A percentile compares a stretch with the other conserved stretches of the same genome.
These are phyloP conservation scores for Sugiyamaella paludigena DNA, from an alignment of 1,139 yeast genomes.

Conservation along the genomic window DNA sequence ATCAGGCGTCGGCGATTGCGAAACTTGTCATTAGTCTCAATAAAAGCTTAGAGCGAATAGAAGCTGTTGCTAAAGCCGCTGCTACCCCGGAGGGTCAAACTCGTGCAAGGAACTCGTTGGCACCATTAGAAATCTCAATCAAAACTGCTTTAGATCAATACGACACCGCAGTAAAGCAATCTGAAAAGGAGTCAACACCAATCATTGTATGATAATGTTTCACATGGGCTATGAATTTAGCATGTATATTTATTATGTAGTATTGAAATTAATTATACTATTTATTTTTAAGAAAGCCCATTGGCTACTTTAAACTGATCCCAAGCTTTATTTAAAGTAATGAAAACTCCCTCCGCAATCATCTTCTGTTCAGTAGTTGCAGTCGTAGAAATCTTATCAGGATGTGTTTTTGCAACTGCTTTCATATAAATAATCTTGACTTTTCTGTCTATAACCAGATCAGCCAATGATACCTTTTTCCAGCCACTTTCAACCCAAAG, in stretches of 20 bases:
- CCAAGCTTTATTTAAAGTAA: conserved; percentile 85
- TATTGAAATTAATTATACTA: too few relatives aligned
- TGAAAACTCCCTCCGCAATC: conserved; percentile 86
- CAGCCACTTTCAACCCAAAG: conserved; percentile 62
- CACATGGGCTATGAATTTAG: background rate
- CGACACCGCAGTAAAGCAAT: conserved; percentile 31
- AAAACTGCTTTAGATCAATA: conserved; percentile 42
- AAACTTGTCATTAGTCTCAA: conserved; percentile 48
- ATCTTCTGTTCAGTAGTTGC: conserved; percentile 68
- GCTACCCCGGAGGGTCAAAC: conserved; percentile 30
- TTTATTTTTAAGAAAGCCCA: conserved; percentile 37
- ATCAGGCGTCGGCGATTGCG: conserved; percentile 47
- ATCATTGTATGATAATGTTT: background rate
- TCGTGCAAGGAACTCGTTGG: conserved; percentile 34
- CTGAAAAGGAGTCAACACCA: conserved; percentile 3
- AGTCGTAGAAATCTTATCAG: conserved; percentile 69
- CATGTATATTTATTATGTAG: background rate
- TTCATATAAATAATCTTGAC: conserved; percentile 87
- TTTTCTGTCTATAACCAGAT: conserved; percentile 84
- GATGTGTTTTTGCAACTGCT: conserved; percentile 91
- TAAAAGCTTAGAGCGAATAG: conserved; percentile 48
- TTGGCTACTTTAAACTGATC: conserved; percentile 70
- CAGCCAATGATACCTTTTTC: conserved; percentile 65
- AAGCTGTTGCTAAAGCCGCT: conserved; percentile 36
- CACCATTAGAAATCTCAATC: conserved; percentile 42